A percentile compares a stretch with the other conserved stretches of the same genome.
Evolutionary conservation across 306 rosid species (phyloP).

Genomic region (Crataegus laevigata): DNA sequence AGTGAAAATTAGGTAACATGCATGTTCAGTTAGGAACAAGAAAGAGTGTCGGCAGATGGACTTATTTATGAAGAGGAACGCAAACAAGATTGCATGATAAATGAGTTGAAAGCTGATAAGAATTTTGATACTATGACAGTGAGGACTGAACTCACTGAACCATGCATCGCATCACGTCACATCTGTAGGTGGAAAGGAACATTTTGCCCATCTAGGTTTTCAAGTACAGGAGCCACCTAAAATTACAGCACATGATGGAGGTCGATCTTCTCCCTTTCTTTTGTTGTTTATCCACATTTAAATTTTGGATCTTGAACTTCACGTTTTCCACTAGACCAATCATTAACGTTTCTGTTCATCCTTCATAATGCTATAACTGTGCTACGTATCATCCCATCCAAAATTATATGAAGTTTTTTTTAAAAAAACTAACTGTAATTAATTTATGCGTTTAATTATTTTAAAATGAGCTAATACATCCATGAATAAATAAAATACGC

Average conservation of each 20-base stretch:
- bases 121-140: not conserved
- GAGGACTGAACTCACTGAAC: not conserved
- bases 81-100: constrained; percentile 4
- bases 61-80: not conserved
- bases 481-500: too few species aligned
- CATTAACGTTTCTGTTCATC: too few species aligned
- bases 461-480: too few species aligned
- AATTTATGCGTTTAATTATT: too few species aligned
- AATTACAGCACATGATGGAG: not conserved
- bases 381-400: too few species aligned
- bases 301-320: not conserved
- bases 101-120: not conserved
- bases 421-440: too few species aligned
- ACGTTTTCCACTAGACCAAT: not conserved
- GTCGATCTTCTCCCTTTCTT: not conserved
- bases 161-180: not conserved
- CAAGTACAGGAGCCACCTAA: not conserved
- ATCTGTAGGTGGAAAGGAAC: not conserved
- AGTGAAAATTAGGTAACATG: not conserved
- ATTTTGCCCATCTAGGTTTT: not conserved
- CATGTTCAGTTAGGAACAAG: not conserved
- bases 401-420: too few species aligned
- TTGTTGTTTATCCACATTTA: not conserved
- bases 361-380: too few species aligned
- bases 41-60: constrained; percentile 4